Percentiles rank a stretch among this genome's conserved stretches.
Evolutionary conservation across 225 moss, liverwort and hornwort species (phyloP).

Genomic region (Pleurozium schreberi): DNA sequence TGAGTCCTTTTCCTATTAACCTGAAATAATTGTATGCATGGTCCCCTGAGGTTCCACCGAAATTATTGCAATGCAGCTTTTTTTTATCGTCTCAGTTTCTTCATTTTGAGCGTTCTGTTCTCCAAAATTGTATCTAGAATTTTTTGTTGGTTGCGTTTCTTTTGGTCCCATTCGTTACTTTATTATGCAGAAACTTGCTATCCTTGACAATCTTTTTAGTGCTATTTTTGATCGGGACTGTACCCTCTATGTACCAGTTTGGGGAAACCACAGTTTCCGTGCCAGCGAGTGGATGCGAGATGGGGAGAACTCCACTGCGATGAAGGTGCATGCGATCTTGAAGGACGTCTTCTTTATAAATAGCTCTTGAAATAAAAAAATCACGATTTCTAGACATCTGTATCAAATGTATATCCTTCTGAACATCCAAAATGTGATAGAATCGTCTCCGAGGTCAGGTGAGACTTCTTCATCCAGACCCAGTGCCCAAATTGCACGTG

Average conservation of each 20-base stretch:
- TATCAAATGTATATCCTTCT: not conserved
- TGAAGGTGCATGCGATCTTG: slow-evolving; percentile 87
- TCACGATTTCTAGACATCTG: not conserved
- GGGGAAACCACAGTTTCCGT: slow-evolving; percentile 80
- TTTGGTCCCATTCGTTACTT: not conserved
- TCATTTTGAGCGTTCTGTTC: not conserved
- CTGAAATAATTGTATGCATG: not conserved
- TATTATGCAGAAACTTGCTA: not conserved
- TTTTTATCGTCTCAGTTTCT: not conserved
- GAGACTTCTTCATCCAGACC: not conserved
- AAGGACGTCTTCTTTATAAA: slow-evolving; percentile 46
- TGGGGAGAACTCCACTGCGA: slow-evolving; percentile 87
- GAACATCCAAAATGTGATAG: not conserved
- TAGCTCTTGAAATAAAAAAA: not conserved
- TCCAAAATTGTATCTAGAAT: not conserved
- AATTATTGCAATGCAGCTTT: not conserved
- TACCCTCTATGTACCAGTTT: slow-evolving; percentile 33
- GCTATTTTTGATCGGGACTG: not conserved
- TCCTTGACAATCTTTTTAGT: not conserved
- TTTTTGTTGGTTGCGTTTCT: not conserved
- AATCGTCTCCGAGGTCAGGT: not conserved
- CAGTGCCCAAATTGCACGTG: not conserved
- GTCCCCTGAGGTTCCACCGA: not conserved
- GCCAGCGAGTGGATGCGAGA: slow-evolving; percentile 75
- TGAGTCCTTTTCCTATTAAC: not conserved